Evolutionary conservation across 75 land plant species (phyloP), one percentile per base, ranked within the genome.

Genomic region (Pinus tabuliformis): DNA sequence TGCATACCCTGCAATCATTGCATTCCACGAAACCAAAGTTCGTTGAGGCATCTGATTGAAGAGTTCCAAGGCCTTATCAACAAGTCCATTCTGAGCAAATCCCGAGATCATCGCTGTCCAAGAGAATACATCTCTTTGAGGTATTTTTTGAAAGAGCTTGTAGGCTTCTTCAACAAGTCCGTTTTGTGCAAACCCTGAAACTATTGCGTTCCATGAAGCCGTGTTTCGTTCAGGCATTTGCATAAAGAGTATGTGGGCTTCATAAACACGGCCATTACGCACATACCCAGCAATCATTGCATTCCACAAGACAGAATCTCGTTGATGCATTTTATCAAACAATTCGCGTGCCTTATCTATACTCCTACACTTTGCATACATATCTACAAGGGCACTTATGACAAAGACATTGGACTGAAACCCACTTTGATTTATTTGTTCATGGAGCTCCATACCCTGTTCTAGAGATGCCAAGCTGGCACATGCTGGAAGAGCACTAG

Each of bases 401-500:
- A 90, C 65, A 13, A 81, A 37, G 0, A 62, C 39, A 78, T 73
- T 62, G 9, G 70, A n/a, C 5, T 49, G 58, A 63, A 86, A 89
- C 60, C 89, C 87, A 74, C 13, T 4, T 14, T 13, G 36, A n/a
- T 82, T 6, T 24, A 78, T 70, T 18, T 64, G 71, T 18, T 54
- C 65, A 39, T 83, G 87, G 20, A 84, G 70, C 3, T 73, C 17
- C 37, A 45, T 65, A 0, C 86, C 82, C 21, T 78, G 81, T 49
- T 49, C 52, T 9, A 49, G 11, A 49, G 52, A 49, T 13, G 60
- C 1, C 42, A 84, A 15, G 49, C 61, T 60, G 8, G 79, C 28
- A 59, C 84, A 84, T 20, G 89, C 73, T 61, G 84, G 78, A 21
- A 86, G 62, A 75, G 86, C 57, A 13, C 86, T 80, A 36, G 91